phyloP scores from a whole-genome alignment of 768 basidiomycete genomes.

The Xerocomus brunneocitrinus region DNA sequence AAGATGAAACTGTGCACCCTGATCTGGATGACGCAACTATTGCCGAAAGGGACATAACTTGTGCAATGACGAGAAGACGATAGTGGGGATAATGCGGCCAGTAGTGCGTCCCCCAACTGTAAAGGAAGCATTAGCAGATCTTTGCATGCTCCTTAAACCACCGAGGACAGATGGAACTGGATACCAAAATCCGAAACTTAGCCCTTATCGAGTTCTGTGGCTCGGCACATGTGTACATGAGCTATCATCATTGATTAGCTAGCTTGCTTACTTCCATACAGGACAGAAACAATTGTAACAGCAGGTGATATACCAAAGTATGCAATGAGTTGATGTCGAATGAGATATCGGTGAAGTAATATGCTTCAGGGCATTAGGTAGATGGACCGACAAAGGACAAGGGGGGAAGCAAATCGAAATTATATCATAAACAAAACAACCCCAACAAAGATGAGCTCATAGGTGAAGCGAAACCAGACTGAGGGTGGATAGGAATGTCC shows the following conservation, averaged over 20 bases:
- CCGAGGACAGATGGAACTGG: too few species aligned
- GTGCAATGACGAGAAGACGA: too few species aligned
- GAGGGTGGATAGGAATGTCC: conserved; percentile 17
- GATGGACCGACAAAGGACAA: conserved; percentile 20
- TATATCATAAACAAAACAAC: conserved; percentile 28
- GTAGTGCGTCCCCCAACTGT: too few species aligned
- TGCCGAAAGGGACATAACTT: too few species aligned
- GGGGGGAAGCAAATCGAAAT: conserved; percentile 20
- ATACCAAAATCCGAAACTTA: too few species aligned
- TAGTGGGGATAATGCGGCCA: too few species aligned
- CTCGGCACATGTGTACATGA: not conserved
- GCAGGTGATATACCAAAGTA: conserved; percentile 28
- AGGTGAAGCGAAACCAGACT: conserved; percentile 2
- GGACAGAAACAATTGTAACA: conserved; percentile 25
- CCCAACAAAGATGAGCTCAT: conserved; percentile 1
- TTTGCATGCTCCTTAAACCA: too few species aligned
- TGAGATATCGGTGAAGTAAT: conserved; percentile 22
- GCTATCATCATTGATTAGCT: conserved; percentile 11
- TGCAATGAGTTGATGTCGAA: conserved; percentile 23
- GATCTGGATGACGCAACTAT: too few species aligned
- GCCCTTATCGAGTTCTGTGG: too few species aligned
- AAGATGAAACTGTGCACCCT: too few species aligned
- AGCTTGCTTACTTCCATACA: conserved; percentile 27
- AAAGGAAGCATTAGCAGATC: too few species aligned
- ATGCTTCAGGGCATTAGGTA: conserved; percentile 23